These are phyloP conservation scores for Chalara sp. DNA, from an alignment of 2,329 filamentous ascomycete species.

Conservation along the genomic window DNA sequence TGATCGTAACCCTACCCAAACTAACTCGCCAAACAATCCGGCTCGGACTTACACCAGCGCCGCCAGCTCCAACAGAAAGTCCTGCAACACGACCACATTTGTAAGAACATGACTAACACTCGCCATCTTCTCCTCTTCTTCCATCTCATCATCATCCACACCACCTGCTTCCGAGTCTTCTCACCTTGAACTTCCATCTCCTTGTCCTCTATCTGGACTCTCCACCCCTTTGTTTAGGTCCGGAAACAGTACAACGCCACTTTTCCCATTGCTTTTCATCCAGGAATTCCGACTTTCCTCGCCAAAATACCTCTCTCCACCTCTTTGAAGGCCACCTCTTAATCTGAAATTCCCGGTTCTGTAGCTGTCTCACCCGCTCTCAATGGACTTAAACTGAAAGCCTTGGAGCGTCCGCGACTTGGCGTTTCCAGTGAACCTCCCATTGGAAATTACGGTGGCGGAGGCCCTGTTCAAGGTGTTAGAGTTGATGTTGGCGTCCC, in stretches of 20 bases:
- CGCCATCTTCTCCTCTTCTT: slow-evolving; percentile 32
- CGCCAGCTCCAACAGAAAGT: slow-evolving; percentile 69
- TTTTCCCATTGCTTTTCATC: too few species aligned
- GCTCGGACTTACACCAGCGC: slow-evolving; percentile 67
- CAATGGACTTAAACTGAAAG: slow-evolving; percentile 19
- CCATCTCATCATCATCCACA: slow-evolving; percentile 21
- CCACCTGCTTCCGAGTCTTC: slow-evolving; percentile 5
- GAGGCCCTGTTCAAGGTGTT: slow-evolving; percentile 10
- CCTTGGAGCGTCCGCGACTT: slow-evolving; percentile 17
- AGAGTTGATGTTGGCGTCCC: slow-evolving; percentile 19
- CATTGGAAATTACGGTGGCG: slow-evolving; percentile 19
- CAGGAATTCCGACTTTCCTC: slow-evolving; percentile 44
- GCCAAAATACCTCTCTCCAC: slow-evolving; percentile 57
- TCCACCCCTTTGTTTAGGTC: not conserved
- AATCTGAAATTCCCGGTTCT: slow-evolving; percentile 26
- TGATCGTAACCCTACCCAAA: slow-evolving; percentile 33
- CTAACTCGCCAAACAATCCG: slow-evolving; percentile 67
- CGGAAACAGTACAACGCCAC: too few species aligned
- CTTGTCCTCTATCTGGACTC: not conserved
- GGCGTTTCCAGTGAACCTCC: slow-evolving; percentile 15
- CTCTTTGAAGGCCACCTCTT: slow-evolving; percentile 53
- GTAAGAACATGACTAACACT: slow-evolving; percentile 72
- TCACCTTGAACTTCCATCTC: not conserved
- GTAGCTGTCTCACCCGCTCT: slow-evolving; percentile 4
- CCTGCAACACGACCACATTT: slow-evolving; percentile 70